Evolutionary conservation across 2,329 filamentous ascomycete genomes (phyloP).

Genomic region (Paracorniculantispora psalliotae): DNA sequence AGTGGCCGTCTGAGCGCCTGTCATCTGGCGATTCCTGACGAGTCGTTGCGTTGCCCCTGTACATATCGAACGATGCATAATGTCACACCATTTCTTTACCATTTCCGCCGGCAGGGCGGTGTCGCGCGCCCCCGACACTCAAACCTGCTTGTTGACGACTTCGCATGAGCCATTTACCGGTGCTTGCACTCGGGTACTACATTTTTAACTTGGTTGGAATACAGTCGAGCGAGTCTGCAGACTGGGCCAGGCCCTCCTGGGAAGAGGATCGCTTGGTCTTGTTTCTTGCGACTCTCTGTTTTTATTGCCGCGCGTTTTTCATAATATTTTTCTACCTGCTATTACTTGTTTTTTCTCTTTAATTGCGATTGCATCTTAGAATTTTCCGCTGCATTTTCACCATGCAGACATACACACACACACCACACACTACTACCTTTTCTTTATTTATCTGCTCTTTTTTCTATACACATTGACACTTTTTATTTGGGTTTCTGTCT

Average conservation of each 20-base stretch:
- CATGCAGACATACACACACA: background rate
- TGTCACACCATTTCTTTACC: slow-evolving; percentile 23
- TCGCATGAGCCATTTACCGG: slow-evolving; percentile 47
- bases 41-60: slow-evolving; percentile 19
- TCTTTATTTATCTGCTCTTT: background rate
- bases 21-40: slow-evolving; percentile 13
- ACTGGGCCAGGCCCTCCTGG: slow-evolving; percentile 5
- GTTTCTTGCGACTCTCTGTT: background rate
- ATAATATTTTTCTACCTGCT: background rate
- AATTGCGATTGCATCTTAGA: slow-evolving; percentile 12
- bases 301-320: background rate
- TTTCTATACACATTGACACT: slow-evolving; percentile 2
- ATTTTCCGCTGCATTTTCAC: background rate
- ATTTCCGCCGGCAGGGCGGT: slow-evolving; percentile 1
- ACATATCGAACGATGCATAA: slow-evolving; percentile 26
- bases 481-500: background rate
- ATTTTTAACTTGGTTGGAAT: slow-evolving; percentile 9
- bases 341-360: background rate
- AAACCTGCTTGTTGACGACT: slow-evolving; percentile 36
- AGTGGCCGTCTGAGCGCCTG: slow-evolving; percentile 23
- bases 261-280: background rate
- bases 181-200: slow-evolving; percentile 19
- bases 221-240: background rate
- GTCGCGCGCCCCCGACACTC: background rate
- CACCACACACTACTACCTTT: background rate